Base-by-base conservation (phyloP, 805 yeast genomes). In the Kuraishia piskuri region DNA sequence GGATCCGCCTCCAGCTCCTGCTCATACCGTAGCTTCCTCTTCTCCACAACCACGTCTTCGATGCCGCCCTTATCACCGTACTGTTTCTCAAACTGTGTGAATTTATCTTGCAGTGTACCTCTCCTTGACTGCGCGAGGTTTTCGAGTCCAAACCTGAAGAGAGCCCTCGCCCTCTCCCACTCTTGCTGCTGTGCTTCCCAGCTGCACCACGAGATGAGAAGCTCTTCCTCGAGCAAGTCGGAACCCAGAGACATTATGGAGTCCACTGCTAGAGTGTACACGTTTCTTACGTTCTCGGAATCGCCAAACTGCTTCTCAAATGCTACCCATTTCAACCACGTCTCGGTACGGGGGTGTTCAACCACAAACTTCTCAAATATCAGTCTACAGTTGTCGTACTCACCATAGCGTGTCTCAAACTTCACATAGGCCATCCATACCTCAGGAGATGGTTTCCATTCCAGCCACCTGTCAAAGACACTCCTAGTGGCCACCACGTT, bases 371-470 rank as follows among this genome's bases (percentile, higher is more conserved):
- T 70, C 49, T 76, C 73, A 66, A 72, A 90, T 0, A 90, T 68
- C 1, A 69, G 62, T 55, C 96, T 67, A 2, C 77, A 88, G 48
- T 82, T 80, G 12, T 73, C 80, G 55, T 63, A 66, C 20, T 72
- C 76, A 22, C 58, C 58, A 60, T 86, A 84, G 51, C 96, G 71
- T 51, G 72, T 77, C 64, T 89, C 96, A 69, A 90, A 83, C 52
- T 79, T 79, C 23, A 89, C 71, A 61, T 78, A 91, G 2, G 91
- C 79, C 51, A 76, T 78, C 94, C 96, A 91, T 0, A 88, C 94
- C 12, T 75, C 70, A 1, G 65, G 55, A 3, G 62, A 61, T 0
- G 96, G 96, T 56, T 80, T 81, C 90, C 95, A 87, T 23, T 73
- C 70, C 51, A 87, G 70, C 99, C 99, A 92, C 54, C 86, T 75